phyloP scores from a whole-genome alignment of 176 grass and related monocot species.

The Avena atlantica region DNA sequence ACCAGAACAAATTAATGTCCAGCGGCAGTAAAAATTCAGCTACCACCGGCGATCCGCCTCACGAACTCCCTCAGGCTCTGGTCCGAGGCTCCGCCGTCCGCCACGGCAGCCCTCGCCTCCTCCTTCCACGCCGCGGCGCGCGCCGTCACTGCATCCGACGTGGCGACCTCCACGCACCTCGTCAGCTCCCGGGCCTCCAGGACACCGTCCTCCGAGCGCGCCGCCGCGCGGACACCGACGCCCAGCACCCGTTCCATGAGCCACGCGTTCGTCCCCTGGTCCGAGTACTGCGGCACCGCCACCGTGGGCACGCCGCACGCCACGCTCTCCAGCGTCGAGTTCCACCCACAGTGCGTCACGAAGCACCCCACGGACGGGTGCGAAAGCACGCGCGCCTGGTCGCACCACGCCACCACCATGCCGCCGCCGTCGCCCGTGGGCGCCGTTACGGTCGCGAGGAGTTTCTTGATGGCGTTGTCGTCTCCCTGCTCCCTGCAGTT shows the following conservation, averaged over 20 bases:
- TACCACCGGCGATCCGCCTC: neutral
- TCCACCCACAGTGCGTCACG: constrained; percentile 85
- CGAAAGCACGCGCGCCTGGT: constrained; percentile 69
- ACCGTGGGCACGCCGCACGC: constrained; percentile 67
- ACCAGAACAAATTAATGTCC: neutral
- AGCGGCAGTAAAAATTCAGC: neutral
- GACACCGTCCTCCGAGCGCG: constrained; percentile 29
- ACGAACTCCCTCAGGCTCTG: constrained; percentile 45
- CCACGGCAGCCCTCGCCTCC: constrained; percentile 34
- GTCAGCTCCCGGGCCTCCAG: constrained; percentile 55
- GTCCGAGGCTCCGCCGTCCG: constrained; percentile 43
- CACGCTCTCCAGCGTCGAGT: constrained; percentile 66
- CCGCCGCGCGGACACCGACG: constrained; percentile 54
- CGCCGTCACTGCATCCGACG: constrained; percentile 37
- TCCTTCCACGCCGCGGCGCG: constrained; percentile 54
- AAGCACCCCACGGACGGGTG: constrained; percentile 76
- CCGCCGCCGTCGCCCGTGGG: neutral
- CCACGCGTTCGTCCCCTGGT: constrained; percentile 78
- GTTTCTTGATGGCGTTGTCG: neutral
- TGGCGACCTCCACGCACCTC: constrained; percentile 50
- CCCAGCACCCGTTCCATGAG: constrained; percentile 60
- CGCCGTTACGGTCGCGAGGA: neutral
- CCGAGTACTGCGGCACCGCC: constrained; percentile 62
- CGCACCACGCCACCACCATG: constrained; percentile 79
- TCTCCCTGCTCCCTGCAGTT: constrained; percentile 39